Evolutionary conservation across 345 rosid genomes (phyloP), one percentile per base, ranked within the genome.

Genomic region (Orychophragmus violaceus): DNA sequence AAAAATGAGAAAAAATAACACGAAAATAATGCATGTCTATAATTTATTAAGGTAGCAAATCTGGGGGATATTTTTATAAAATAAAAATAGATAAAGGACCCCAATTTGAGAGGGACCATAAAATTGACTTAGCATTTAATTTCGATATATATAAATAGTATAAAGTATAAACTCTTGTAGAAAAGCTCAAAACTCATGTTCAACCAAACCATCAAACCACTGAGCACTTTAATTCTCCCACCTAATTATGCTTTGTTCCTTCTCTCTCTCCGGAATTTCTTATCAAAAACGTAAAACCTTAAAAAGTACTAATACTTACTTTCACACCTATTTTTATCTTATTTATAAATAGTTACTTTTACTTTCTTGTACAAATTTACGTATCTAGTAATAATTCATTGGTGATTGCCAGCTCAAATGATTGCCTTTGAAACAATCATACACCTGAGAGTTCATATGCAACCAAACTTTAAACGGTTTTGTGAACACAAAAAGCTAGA

Each of bases 151-250:
- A n/a, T n/a, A n/a, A n/a, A n/a, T n/a, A n/a, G n/a, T n/a, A n/a
- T 39, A 39, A 70, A 52, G 39, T 33, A 71, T 25, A 13, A 67
- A 39, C 52, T 41, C 27, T 5, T 16, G 49, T 64, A 36, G n/a
- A 57, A 57, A 44, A 35, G 58, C 25, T 62, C 23, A 33, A 62
- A 72, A 21, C 66, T 56, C 77, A 66, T 66, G 72, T 74, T 74
- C 72, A 66, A 66, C 68, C 68, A 66, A 60, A 60, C 68, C 25
- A 66, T 51, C 68, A 74, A 60, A 74, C 76, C 3, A 50, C 66
- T 39, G 5, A 39, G 13, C 46, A 50, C 48, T 37, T 64, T 28
- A 59, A 59, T 59, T 49, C 71, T 42, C 36, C 61, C 44, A 74
- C 68, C 63, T 53, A 74, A 60, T 35, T 8, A 51, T 19, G 32